Evolutionary conservation across 768 basidiomycete species (phyloP), one percentile per base, ranked within the genome.

Genomic region (Asterophora parasitica): DNA sequence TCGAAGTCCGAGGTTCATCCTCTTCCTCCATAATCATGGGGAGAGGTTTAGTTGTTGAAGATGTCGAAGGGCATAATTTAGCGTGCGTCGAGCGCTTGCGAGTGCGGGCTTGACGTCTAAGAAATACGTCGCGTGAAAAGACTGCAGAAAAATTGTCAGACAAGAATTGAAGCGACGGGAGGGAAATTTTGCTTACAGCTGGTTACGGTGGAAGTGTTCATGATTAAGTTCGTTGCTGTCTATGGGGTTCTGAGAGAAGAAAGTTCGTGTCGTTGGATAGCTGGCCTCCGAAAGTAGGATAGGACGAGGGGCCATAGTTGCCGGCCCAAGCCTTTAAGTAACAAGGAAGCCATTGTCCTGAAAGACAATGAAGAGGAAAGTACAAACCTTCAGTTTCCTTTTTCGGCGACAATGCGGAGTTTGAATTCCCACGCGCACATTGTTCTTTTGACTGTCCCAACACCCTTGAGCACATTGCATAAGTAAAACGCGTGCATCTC

Each of bases 1-100:
- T 33, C 19, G 51, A 54, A 15, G 53, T 33, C 10, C 59, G 55
- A n/a, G 55, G 42, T 30, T 60, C 65, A 38, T 69, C 64, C n/a
- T 59, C 65, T 49, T 70, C 66, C 41, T 70, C 66, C 0, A 54
- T 53, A 35, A 69, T 68, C 30, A 67, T 61, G 37, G 65, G 59
- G 46, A 69, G 58, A 35, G 51, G 48, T 36, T 54, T 52, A 9
- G 52, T 58, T 6, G 41, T 47, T 39, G 46, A 31, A 33, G 52
- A 60, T 27, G 58, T 47, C 12, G 57, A 48, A 44, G 48, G 48
- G 34, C 46, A 52, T 44, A 42, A 26, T 45, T 51, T 52, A 43
- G 44, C 26, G 35, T 19, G 46, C 34, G 39, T 31, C 11, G 38
- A 6, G 26, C 42, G 45, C 26, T 57, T 62, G 39, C 59, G 58